Conservation (phyloP, 2,329 filamentous ascomycete genomes). For the Coniochaeta sp. region DNA sequence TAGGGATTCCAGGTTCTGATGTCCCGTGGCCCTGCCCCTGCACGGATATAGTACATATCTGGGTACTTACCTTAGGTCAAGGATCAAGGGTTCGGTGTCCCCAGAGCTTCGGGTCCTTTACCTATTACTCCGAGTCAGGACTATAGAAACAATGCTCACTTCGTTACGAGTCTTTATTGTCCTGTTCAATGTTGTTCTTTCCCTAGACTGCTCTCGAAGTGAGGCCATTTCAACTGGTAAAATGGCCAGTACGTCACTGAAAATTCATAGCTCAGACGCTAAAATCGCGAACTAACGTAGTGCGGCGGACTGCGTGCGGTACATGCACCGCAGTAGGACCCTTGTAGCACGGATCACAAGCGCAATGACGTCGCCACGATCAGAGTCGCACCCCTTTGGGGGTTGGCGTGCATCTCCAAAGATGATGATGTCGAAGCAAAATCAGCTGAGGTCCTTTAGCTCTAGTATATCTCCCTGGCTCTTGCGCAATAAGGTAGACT, state of each 20-base stretch:
- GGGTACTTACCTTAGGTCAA: background rate
- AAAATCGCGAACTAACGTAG: background rate
- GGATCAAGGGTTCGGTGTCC: background rate
- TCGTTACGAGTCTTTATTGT: too few relatives aligned
- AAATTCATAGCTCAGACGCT: background rate
- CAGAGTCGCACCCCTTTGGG: background rate
- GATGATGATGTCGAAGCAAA: background rate
- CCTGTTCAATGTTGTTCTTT: background rate
- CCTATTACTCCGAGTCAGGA: too few relatives aligned
- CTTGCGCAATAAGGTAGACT: background rate
- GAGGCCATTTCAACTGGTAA: too few relatives aligned
- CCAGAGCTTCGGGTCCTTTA: background rate
- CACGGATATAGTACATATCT: background rate
- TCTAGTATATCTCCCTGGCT: background rate
- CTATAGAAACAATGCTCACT: too few relatives aligned
- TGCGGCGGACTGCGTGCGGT: background rate
- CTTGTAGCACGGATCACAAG: background rate
- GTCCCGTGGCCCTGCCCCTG: background rate
- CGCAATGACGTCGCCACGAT: background rate
- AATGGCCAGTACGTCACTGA: background rate
- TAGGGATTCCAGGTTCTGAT: too few relatives aligned
- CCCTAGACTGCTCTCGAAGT: background rate
- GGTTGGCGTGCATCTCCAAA: background rate
- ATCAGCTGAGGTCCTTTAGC: background rate
- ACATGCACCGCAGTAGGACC: background rate